Evolutionary conservation across 2,329 filamentous ascomycete genomes (phyloP).

Genomic region (Purpureocillium takamizusanense): DNA sequence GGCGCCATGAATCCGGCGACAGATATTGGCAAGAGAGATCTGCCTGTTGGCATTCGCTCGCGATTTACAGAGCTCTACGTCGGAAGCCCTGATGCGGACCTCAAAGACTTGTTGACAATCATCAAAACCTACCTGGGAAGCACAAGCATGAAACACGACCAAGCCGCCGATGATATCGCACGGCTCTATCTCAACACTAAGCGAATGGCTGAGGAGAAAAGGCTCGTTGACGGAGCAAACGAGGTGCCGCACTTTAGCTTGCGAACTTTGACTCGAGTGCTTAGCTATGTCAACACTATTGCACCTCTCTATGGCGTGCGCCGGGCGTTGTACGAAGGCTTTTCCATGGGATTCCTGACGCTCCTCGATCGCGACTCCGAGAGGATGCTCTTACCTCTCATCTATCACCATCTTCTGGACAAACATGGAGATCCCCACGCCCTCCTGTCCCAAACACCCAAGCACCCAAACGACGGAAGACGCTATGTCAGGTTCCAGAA

Average conservation of each 20-base stretch:
- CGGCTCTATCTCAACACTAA: constrained; percentile 85
- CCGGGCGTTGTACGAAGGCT: constrained; percentile 84
- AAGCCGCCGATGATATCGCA: constrained; percentile 71
- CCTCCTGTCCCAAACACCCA: constrained; percentile 69
- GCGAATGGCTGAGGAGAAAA: constrained; percentile 67
- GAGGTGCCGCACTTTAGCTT: constrained; percentile 97
- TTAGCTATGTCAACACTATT: constrained; percentile 83
- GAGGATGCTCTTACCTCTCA: constrained; percentile 65
- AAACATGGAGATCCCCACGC: constrained; percentile 58
- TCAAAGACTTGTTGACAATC: constrained; percentile 79
- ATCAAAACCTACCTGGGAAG: constrained; percentile 80
- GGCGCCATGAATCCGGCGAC: constrained; percentile 99
- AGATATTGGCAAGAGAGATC: constrained; percentile 90
- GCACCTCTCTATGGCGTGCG: constrained; percentile 76
- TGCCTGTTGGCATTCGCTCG: constrained; percentile 80
- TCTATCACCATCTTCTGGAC: constrained; percentile 71
- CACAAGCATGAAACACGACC: constrained; percentile 60
- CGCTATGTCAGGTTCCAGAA: constrained; percentile 73
- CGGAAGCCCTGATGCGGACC: constrained; percentile 75
- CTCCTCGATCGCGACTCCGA: constrained; percentile 78
- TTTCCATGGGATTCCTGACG: constrained; percentile 96
- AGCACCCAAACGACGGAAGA: constrained; percentile 65
- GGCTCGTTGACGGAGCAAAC: constrained; percentile 81
- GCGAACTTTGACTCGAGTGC: constrained; percentile 79
- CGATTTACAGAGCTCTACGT: constrained; percentile 96